Percentiles rank a stretch among this genome's conserved stretches.
These are phyloP conservation scores for Aegilops tauschii DNA, from an alignment of 176 grass and related monocot genomes.

Conservation along the genomic window DNA sequence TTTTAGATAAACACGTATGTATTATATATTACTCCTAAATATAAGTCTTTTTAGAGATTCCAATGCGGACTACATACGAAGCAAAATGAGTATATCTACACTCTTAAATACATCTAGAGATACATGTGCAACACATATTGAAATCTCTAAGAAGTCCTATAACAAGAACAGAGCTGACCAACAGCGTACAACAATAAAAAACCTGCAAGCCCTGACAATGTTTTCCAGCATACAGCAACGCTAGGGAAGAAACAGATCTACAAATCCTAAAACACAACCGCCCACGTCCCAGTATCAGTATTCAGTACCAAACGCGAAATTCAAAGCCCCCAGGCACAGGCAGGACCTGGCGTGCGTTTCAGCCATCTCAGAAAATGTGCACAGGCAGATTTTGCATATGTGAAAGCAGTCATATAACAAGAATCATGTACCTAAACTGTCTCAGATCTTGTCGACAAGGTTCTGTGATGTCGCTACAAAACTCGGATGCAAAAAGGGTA, in stretches of 20 bases:
- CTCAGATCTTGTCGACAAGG: constrained; percentile 7
- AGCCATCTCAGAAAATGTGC: neutral
- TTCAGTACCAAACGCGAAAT: neutral
- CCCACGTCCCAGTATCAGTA: neutral
- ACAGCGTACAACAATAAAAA: no score
- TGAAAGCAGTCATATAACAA: constrained; percentile 1
- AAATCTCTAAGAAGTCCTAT: no score
- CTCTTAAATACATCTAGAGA: no score
- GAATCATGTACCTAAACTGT: constrained; percentile 6
- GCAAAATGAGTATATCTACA: no score
- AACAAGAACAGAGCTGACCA: no score
- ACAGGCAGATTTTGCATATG: neutral
- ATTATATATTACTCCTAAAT: no score
- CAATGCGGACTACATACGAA: no score
- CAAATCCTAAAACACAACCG: neutral
- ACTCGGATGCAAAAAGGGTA: neutral
- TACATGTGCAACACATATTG: no score
- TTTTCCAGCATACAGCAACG: neutral
- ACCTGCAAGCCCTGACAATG: no score
- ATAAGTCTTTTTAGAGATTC: no score
- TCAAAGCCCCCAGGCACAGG: no score
- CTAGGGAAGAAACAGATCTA: neutral
- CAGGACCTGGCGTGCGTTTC: neutral
- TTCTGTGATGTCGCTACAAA: constrained; percentile 1
- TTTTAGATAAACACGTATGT: no score